Conservation (phyloP, 1,139 yeast genomes). For the Debaryomyces sp. region DNA sequence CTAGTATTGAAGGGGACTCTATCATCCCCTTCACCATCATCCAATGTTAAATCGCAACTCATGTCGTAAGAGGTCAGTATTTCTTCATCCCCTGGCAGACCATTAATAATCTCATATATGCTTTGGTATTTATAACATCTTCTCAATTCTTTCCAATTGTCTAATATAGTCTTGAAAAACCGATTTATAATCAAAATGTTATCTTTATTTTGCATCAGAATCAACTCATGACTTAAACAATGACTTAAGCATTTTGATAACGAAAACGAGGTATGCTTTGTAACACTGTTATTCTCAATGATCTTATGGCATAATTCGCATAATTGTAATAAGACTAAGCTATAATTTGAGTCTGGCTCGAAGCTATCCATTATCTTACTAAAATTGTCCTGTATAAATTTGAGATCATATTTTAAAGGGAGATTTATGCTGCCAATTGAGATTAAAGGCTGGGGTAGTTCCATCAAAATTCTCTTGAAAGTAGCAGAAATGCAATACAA, state of each 20-base stretch:
- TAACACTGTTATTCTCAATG: conserved; percentile 28
- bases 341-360: conserved; percentile 16
- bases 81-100: conserved; percentile 14
- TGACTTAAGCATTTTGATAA: conserved; percentile 53
- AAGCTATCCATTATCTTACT: conserved; percentile 27
- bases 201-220: conserved; percentile 47
- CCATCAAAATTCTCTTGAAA: conserved; percentile 50
- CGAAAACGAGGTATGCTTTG: conserved; percentile 49
- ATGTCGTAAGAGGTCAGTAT: conserved; percentile 27
- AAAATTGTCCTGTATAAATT: conserved; percentile 40
- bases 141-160: conserved; percentile 39
- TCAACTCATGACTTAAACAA: conserved; percentile 54
- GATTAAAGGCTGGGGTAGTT: conserved; percentile 47
- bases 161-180: conserved; percentile 51
- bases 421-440: conserved; percentile 44
- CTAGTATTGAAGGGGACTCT: conserved; percentile 20
- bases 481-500: conserved; percentile 58
- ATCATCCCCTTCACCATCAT: conserved; percentile 23
- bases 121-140: conserved; percentile 12
- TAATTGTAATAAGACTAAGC: conserved; percentile 39
- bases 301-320: conserved; percentile 43
- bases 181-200: conserved; percentile 52
- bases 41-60: conserved; percentile 34
- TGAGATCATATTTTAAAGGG: conserved; percentile 50
- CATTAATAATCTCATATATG: conserved; percentile 24